Base-by-base conservation (phyloP, 441 rosid species). In the Populus hybrid region DNA sequence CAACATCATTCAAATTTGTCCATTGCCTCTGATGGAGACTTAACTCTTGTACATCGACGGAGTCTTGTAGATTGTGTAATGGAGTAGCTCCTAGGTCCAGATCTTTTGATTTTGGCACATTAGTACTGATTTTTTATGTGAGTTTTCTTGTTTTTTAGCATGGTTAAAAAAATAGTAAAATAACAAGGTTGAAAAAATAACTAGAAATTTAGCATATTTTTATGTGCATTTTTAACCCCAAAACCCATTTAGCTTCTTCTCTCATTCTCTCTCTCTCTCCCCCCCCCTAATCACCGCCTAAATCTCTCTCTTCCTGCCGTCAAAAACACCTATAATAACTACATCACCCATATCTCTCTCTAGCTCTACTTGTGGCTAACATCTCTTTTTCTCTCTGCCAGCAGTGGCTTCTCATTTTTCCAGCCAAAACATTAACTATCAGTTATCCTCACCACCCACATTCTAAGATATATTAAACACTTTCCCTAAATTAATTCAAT, bases 241-340 rank as follows among this genome's bases (percentile, higher is more conserved):
- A 0, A 10, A 38, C 12, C 42, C 42, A 10, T 14, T 46, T 46
- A 0, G 1, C 18, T 4, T 46, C 42, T 38, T 38, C 42, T 9
- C 4, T 10, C 32, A 0, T 2, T 12, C 54, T 46, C 18, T 2
- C 0, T 42, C 14, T 42, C 14, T 42, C 50, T 11, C 4, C 2
- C 1, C 10, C 16, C 3, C 50, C n/a, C n/a, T n/a, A n/a, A n/a
- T n/a, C 14, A 42, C 5, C 18, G 1, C 14, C 0, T 11, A 1
- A 0, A 46, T 46, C 16, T 46, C 18, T 4, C 57, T 46, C 1
- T 46, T 46, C 20, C 5, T 0, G 16, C 57, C 57, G 0, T 1
- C 57, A 14, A 4, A 46, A 46, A 14, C 57, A 14, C 20, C 6
- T 0, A 4, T 46, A 46, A 46, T 0, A 46, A 5, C 57, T 46